A percentile compares a stretch with the other conserved stretches of the same genome.
These are phyloP conservation scores for Obba rivulosa DNA, from an alignment of 768 basidiomycete genomes.

Conservation along the genomic window DNA sequence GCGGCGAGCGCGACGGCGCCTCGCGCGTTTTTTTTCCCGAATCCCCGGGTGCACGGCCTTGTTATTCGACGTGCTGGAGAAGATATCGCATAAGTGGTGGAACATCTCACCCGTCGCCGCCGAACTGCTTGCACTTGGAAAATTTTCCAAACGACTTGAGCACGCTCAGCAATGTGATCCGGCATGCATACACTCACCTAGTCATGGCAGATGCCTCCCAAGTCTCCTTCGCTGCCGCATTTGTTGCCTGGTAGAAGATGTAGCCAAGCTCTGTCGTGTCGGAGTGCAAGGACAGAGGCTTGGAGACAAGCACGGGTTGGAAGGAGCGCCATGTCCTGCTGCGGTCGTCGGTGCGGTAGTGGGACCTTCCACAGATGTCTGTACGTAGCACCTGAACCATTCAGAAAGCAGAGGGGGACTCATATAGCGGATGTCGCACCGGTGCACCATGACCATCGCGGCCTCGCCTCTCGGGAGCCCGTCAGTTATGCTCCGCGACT, in stretches of 20 bases:
- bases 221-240: constrained; percentile 45
- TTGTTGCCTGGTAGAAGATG: constrained; percentile 74
- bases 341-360: constrained; percentile 86
- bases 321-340: constrained; percentile 88
- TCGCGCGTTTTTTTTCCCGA: constrained; percentile 71
- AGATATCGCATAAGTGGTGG: constrained; percentile 68
- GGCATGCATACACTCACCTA: constrained; percentile 48
- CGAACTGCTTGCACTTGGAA: too few species aligned
- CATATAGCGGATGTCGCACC: constrained; percentile 74
- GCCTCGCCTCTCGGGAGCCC: constrained; percentile 57
- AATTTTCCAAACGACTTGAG: too few species aligned
- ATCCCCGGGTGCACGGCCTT: constrained; percentile 84
- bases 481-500: constrained; percentile 45
- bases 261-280: constrained; percentile 62
- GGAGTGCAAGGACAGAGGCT: constrained; percentile 85
- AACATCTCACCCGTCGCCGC: too few species aligned
- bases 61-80: constrained; percentile 56
- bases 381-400: background rate
- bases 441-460: constrained; percentile 78
- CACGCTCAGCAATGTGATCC: too few species aligned
- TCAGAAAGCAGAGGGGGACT: too few species aligned
- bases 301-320: constrained; percentile 49
- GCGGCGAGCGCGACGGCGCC: constrained; percentile 91
- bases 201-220: constrained; percentile 61
- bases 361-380: constrained; percentile 81